Conservation (phyloP, 2,329 filamentous ascomycete species). For the Metarhizium album region DNA sequence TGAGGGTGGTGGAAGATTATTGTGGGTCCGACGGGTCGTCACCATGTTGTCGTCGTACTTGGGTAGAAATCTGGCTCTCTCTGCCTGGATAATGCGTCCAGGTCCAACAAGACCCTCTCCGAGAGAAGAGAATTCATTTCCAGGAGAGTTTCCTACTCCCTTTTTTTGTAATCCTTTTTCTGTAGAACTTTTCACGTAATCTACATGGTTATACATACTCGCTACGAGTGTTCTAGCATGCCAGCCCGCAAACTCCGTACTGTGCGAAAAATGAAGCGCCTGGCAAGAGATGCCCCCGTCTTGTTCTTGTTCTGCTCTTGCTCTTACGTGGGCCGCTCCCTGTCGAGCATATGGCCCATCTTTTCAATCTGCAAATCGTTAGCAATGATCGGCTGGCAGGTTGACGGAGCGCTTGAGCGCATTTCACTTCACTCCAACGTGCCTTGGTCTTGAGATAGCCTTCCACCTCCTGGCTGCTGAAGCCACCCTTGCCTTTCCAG, state of each 20-base stretch:
- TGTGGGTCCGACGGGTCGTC: not conserved
- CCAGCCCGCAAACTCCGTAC: not conserved
- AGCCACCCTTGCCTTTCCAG: conserved; percentile 78
- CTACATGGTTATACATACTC: not conserved
- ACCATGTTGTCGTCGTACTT: not conserved
- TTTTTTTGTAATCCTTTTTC: not conserved
- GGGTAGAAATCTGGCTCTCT: too few species aligned
- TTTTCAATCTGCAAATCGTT: conserved; percentile 57
- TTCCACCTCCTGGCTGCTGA: conserved; percentile 80
- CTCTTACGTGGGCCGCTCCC: conserved; percentile 25
- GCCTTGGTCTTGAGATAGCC: conserved; percentile 94
- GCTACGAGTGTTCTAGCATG: not conserved
- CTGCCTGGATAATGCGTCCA: too few species aligned
- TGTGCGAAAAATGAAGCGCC: not conserved
- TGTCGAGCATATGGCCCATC: conserved; percentile 72
- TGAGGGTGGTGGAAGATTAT: not conserved
- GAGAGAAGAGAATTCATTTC: not conserved
- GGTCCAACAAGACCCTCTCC: too few species aligned
- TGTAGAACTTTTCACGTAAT: not conserved
- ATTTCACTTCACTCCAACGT: not conserved
- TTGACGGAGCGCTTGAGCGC: not conserved
- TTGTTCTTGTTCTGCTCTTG: not conserved
- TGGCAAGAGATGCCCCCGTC: not conserved
- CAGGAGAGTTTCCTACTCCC: too few species aligned
- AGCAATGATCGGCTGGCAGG: conserved; percentile 5